These are phyloP conservation scores for Salvia hispanica DNA, from an alignment of 257 asterid species.

Conservation along the genomic window DNA sequence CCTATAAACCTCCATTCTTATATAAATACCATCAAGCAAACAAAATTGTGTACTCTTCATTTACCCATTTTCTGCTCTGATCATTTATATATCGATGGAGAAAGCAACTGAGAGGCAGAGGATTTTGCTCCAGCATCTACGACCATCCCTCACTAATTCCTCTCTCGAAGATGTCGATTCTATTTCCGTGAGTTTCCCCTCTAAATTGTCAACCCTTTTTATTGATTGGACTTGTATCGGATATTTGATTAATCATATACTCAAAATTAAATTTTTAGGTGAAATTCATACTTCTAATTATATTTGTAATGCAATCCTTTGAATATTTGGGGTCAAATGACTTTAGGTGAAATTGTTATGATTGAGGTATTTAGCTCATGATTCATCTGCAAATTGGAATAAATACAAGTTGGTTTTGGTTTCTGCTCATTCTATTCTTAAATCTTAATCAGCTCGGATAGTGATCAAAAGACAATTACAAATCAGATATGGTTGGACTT, in stretches of 20 bases:
- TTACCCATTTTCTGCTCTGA: too few relatives aligned
- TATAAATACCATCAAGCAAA: too few relatives aligned
- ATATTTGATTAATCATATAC: background rate
- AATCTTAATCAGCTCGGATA: background rate
- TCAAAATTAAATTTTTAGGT: background rate
- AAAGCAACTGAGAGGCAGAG: constrained; percentile 39
- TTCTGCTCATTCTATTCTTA: background rate
- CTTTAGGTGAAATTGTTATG: background rate
- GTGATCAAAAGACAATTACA: background rate
- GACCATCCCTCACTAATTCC: background rate
- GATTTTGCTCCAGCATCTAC: constrained; percentile 29
- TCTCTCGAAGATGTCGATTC: constrained; percentile 8
- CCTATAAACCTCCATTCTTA: too few relatives aligned
- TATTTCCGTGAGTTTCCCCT: background rate
- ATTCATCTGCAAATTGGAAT: background rate
- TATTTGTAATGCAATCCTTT: background rate
- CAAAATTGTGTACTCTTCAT: too few relatives aligned
- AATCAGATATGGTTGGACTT: background rate
- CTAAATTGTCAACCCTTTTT: background rate
- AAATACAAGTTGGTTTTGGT: background rate
- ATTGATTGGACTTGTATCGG: background rate
- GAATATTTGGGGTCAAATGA: background rate
- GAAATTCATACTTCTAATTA: background rate
- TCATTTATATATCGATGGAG: constrained; percentile 21
- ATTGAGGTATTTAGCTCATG: background rate